phyloP scores from a whole-genome alignment of 768 basidiomycete genomes.

The Leccinum pellstonianum region DNA sequence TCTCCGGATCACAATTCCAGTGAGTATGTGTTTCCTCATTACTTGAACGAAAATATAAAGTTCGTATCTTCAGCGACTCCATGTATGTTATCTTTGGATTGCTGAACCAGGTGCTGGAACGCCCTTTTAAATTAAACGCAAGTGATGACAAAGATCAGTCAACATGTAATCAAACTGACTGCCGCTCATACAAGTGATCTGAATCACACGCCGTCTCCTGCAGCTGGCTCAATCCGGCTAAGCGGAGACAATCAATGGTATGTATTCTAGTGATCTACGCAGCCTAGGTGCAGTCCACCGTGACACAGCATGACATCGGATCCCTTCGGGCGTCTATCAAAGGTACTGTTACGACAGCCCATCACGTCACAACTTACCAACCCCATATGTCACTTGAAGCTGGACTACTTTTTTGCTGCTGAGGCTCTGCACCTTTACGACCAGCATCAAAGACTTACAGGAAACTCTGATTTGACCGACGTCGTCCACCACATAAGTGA shows the following conservation, averaged over 20 bases:
- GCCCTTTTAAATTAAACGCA: neutral
- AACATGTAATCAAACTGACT: neutral
- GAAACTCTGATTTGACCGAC: neutral
- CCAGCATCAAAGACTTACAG: neutral
- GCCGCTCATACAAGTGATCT: neutral
- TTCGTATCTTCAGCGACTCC: neutral
- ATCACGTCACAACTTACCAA: too few species aligned
- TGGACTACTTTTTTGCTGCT: neutral
- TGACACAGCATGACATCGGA: neutral
- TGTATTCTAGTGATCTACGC: neutral
- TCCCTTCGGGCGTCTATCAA: neutral
- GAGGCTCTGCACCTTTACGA: neutral
- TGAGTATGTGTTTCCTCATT: neutral
- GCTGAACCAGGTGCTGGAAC: neutral
- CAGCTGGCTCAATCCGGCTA: neutral
- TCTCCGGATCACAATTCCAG: neutral
- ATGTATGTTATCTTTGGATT: neutral
- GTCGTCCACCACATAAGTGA: neutral
- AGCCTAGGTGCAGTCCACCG: too few species aligned
- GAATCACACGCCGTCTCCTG: neutral
- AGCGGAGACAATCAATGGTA: neutral
- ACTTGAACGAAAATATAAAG: neutral
- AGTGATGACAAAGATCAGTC: neutral
- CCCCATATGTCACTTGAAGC: too few species aligned
- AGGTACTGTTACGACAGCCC: neutral